A percentile compares a stretch with the other conserved stretches of the same genome.
These are phyloP conservation scores for Phoma herbarum DNA, from an alignment of 2,329 filamentous ascomycete genomes.

Conservation along the genomic window DNA sequence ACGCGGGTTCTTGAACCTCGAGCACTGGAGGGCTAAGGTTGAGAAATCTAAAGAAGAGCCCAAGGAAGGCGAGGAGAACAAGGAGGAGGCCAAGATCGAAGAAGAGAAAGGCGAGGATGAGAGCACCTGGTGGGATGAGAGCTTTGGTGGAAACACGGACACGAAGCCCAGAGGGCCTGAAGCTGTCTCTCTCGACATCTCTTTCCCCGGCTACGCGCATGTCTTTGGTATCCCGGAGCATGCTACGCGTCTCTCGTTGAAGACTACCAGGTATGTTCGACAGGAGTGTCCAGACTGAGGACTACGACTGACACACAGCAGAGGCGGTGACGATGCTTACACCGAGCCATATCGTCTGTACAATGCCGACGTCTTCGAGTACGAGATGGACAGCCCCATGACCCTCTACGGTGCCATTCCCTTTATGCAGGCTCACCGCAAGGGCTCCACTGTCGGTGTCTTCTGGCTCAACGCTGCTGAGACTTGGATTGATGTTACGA, in stretches of 20 bases:
- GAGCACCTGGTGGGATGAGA: conserved; percentile 97
- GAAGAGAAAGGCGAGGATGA: conserved; percentile 70
- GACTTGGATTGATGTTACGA: conserved; percentile 96
- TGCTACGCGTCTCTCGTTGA: conserved; percentile 84
- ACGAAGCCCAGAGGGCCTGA: conserved; percentile 94
- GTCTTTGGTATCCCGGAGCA: conserved; percentile 96
- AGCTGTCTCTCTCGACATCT: conserved; percentile 88
- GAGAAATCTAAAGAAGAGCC: conserved; percentile 66
- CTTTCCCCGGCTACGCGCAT: conserved; percentile 89
- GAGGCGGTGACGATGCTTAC: conserved; percentile 83
- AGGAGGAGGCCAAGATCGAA: conserved; percentile 55
- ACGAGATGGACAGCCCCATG: conserved; percentile 97
- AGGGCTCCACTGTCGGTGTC: conserved; percentile 90
- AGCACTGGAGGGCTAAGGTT: conserved; percentile 92
- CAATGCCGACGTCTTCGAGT: conserved; percentile 98
- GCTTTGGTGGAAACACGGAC: conserved; percentile 94
- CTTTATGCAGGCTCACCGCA: conserved; percentile 96
- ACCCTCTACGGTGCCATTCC: conserved; percentile 97
- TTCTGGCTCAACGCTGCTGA: conserved; percentile 98
- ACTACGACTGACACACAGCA: conserved; percentile 30
- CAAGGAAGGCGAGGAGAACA: conserved; percentile 57
- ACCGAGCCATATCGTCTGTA: conserved; percentile 92
- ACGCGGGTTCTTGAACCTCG: conserved; percentile 87
- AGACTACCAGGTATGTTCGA: conserved; percentile 75
- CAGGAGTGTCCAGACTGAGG: too few relatives aligned